Base-by-base conservation (phyloP, 805 yeast genomes). In the Wickerhamiella sergipiensis region DNA sequence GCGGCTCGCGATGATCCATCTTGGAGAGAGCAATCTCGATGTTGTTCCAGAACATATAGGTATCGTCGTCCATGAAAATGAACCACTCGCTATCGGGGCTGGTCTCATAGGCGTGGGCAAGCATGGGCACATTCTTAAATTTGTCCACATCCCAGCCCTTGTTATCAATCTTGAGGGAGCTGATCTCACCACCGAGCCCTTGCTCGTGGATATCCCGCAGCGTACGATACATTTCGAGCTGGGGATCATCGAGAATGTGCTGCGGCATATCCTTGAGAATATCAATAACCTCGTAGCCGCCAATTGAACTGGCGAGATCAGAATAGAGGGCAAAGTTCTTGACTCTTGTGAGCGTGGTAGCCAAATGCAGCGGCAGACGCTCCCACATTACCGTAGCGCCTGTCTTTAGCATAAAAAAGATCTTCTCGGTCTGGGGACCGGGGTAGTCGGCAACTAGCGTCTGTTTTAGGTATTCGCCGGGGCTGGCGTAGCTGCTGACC, bases 41-140 rank as follows among this genome's bases (percentile, higher is more conserved):
- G 44, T 60, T 65, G 39, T 61, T 64, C 52, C 58, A 50, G 36
- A 63, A 50, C 33, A 67, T 50, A 50, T 57, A 67, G 17, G 67
- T 55, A 42, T 65, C 67, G 23, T 62, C 70, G 51, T 68, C 71
- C 46, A 66, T 60, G 49, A 68, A 56, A 18, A 67, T 54, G 49
- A 56, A 66, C 72, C 72, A 69, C 43, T 66, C 63, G 17, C 50
- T 49, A 15, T 53, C 44, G 17, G 67, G 65, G 10, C 56, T 48
- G n/a, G 49, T 50, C 5, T 46, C 31, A 56, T 60, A 68, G n/a
- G 69, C 71, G 44, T 67, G 67, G 13, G 59, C 57, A 24, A 63
- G 59, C 63, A 63, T 62, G n/a, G 71, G 71, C n/a, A 68, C 21
- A 52, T 65, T 67, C 58, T 68, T 68, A 59, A 56, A 68, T 50